Percentiles rank a stretch among this genome's conserved stretches.
phyloP scores from a whole-genome alignment of 352 stramenopile species.

The Phytophthora lateralis region DNA sequence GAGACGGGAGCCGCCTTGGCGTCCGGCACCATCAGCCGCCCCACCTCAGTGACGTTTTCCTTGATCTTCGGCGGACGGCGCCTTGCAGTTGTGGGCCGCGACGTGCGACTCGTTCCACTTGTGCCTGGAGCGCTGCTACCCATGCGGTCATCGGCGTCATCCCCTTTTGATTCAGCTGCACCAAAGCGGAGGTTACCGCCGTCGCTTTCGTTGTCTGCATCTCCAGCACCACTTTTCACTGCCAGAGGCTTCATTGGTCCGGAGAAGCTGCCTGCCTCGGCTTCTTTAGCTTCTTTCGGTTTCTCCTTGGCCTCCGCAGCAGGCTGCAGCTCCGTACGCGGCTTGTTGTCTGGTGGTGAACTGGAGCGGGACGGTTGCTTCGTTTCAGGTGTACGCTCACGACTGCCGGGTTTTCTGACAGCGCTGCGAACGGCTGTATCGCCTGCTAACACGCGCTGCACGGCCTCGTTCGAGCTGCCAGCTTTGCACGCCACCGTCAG shows the following conservation, averaged over 20 bases:
- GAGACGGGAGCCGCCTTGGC: constrained; percentile 78
- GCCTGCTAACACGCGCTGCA: constrained; percentile 72
- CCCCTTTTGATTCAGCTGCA: constrained; percentile 27
- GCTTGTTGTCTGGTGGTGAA: constrained; percentile 66
- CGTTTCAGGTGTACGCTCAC: constrained; percentile 57
- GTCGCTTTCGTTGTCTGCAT: constrained; percentile 57
- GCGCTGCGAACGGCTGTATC: constrained; percentile 50
- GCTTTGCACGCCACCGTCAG: constrained; percentile 78
- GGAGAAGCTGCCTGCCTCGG: constrained; percentile 51
- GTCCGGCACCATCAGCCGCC: constrained; percentile 70
- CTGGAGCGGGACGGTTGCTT: constrained; percentile 61
- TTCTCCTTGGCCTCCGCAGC: constrained; percentile 46
- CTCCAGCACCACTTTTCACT: constrained; percentile 36
- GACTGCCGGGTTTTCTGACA: constrained; percentile 46
- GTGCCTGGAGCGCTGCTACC: constrained; percentile 44
- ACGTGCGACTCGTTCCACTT: constrained; percentile 69
- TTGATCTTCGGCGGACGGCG: constrained; percentile 87
- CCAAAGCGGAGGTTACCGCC: constrained; percentile 53
- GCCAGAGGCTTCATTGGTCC: constrained; percentile 62
- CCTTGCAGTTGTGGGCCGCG: constrained; percentile 85
- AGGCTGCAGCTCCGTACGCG: constrained; percentile 22
- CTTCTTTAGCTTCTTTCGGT: constrained; percentile 30
- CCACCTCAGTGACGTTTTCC: constrained; percentile 84
- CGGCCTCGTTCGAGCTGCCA: constrained; percentile 67
- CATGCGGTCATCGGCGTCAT: constrained; percentile 42